A percentile compares a stretch with the other conserved stretches of the same genome.
phyloP scores from a whole-genome alignment of 164 flowering plant species.

The Buxus sempervirens region DNA sequence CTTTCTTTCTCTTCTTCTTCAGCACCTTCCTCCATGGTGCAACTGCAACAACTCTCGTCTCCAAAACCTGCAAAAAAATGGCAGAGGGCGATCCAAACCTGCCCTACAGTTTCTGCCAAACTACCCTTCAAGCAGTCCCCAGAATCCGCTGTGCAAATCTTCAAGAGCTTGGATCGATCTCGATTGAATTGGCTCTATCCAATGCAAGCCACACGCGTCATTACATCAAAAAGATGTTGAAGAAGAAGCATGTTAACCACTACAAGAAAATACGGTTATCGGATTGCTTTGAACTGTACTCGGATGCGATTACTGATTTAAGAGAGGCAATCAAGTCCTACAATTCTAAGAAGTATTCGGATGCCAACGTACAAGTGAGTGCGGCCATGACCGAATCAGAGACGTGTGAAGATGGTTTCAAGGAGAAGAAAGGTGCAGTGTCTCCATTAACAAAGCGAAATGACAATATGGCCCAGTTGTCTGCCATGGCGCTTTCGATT shows the following conservation, averaged over 20 bases:
- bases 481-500: slow-evolving; percentile 45
- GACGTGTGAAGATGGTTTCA: slow-evolving; percentile 61
- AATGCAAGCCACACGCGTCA: slow-evolving; percentile 39
- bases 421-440: slow-evolving; percentile 33
- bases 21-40: background rate
- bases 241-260: slow-evolving; percentile 23
- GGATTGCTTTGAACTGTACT: slow-evolving; percentile 46
- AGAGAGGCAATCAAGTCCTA: slow-evolving; percentile 28
- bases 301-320: slow-evolving; percentile 31
- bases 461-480: slow-evolving; percentile 28
- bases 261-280: slow-evolving; percentile 21
- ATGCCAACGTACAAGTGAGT: slow-evolving; percentile 37
- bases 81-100: slow-evolving; percentile 40
- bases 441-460: slow-evolving; percentile 51
- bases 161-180: slow-evolving; percentile 34
- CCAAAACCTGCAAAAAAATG: slow-evolving; percentile 32
- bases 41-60: slow-evolving; percentile 18
- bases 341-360: slow-evolving; percentile 20
- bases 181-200: slow-evolving; percentile 27
- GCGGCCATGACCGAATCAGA: slow-evolving; percentile 35
- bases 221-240: slow-evolving; percentile 27
- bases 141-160: slow-evolving; percentile 30
- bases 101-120: slow-evolving; percentile 36
- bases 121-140: slow-evolving; percentile 37
- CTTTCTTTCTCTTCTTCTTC: slow-evolving; percentile 5